Evolutionary conservation across 345 rosid species (phyloP).

Genomic region (Pugionium cornutum): DNA sequence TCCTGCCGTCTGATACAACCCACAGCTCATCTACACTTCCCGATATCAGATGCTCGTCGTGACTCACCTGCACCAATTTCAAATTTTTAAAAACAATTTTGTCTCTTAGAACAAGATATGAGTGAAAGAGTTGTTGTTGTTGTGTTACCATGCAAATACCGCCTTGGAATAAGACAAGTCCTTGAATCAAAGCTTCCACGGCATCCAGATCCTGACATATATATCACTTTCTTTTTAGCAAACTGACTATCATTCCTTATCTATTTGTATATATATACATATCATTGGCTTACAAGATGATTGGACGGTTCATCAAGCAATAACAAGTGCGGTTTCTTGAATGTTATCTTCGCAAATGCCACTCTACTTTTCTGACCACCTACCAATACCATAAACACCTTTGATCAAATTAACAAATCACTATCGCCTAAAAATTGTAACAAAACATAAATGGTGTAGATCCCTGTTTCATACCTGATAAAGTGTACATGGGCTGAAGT

Average conservation of each 20-base stretch:
- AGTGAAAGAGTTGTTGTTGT: background rate
- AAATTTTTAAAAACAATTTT: background rate
- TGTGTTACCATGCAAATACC: conserved; percentile 81
- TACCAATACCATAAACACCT: conserved; percentile 29
- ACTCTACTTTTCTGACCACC: conserved; percentile 99
- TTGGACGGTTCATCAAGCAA: conserved; percentile 98
- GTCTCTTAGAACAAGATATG: background rate
- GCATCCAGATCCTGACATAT: conserved; percentile 85
- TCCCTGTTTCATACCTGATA: conserved; percentile 63
- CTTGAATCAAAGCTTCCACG: conserved; percentile 97
- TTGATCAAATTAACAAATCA: conserved; percentile 2
- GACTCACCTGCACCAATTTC: conserved; percentile 72
- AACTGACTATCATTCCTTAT: background rate
- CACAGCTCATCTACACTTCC: conserved; percentile 97
- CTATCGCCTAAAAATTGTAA: background rate
- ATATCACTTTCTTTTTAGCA: conserved; percentile 5
- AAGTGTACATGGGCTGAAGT: conserved; percentile 97
- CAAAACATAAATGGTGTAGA: background rate
- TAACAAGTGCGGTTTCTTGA: conserved; percentile 96
- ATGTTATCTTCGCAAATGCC: conserved; percentile 97
- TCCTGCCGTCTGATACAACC: conserved; percentile 83
- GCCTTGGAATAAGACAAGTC: conserved; percentile 95
- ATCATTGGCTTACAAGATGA: conserved; percentile 78
- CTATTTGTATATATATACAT: too few species aligned
- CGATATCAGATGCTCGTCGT: conserved; percentile 94